Evolutionary conservation across 129 eudicot genomes (phyloP), one percentile per base, ranked within the genome.

Genomic region (Mikania micrantha): DNA sequence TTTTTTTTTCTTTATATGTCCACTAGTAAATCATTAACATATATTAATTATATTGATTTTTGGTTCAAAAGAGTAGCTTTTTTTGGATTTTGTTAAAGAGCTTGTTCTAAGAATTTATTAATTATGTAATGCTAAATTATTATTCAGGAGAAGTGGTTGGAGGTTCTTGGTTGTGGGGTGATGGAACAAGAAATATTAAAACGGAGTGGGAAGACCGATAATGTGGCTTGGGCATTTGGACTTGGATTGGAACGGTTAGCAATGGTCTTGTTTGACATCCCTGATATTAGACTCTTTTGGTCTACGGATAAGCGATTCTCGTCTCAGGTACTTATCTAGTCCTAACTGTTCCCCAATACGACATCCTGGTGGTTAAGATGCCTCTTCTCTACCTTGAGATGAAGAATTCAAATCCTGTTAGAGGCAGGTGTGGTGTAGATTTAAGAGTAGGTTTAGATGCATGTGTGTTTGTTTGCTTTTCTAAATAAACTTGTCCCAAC

Each of bases 81-180:
- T 5, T 67, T 67, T 24, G 42, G 21, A 20, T 27, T 27, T 42
- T 31, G 12, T 42, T 65, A n/a, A 9, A 7, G 2, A n/a, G 27
- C 16, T 19, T 2, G 4, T 65, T 27, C 9, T 27, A 42, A 69
- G 15, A 53, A 52, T 19, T 13, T 44, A n/a, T 15, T n/a, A 20
- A 22, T 22, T n/a, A 39, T 34, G 22, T 34, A 22, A 4, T 20
- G 15, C 28, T 57, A 35, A 70, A 29, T 70, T 44, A 58, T 66
- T 77, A 12, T 57, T 52, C 83, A 90, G 95, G 97, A 90, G 24
- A 72, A 87, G 66, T 92, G 98, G 98, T 64, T 92, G 79, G 98
- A 92, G 79, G 96, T 92, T 48, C 80, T 91, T 74, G 97, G 97
- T 22, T 91, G 97, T 62, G 97, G 97, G 67, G 97, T 91, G 79